Evolutionary conservation across 1,284 basidiomycete genomes (phyloP), one percentile per base, ranked within the genome.

Genomic region (Cystobasidium sp.): DNA sequence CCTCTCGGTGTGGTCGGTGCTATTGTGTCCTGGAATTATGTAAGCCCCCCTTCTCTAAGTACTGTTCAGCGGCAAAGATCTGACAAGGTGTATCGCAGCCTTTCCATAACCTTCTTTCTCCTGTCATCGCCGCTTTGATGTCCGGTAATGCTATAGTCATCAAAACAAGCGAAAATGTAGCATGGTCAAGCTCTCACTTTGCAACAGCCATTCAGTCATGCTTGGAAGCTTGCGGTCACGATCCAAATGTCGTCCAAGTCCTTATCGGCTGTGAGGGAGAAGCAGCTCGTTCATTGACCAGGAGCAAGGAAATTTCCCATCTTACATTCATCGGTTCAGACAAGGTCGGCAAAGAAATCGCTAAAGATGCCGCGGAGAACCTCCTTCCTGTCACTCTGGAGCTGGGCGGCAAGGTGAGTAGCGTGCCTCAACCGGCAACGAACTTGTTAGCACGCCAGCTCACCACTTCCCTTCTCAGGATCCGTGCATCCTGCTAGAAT

Each of bases 1-100:
- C 96, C 96, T 8, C 87, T 95, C n/a, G 96, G 96, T 41, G 91
- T 95, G 0, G 92, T 97, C 10, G 88, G 90, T 53, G 96, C 91
- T 0, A 90, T 95, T 75, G 94, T 98, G 47, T 71, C 59, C 0
- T 97, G 95, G 93, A 94, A 93, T 80, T 93, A 93, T 81, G 74
- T 72, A 51, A 52, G 52, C 56, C 37, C 24, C 22, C 41, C n/a
- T n/a, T n/a, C n/a, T n/a, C n/a, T n/a, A n/a, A n/a, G n/a, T 63
- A 31, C 5, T 31, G 1, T 31, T 31, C 31, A 31, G 31, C 31
- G 31, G 31, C 31, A 31, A 31, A 2, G 31, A 31, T 31, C 31
- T 31, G 31, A 31, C 31, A 5, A 31, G 5, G 31, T 31, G 31
- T 70, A 63, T 47, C 20, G 20, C 77, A 93, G 92, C 93, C 41